phyloP scores from a whole-genome alignment of 768 basidiomycete genomes.

The Pleurotus djamor region DNA sequence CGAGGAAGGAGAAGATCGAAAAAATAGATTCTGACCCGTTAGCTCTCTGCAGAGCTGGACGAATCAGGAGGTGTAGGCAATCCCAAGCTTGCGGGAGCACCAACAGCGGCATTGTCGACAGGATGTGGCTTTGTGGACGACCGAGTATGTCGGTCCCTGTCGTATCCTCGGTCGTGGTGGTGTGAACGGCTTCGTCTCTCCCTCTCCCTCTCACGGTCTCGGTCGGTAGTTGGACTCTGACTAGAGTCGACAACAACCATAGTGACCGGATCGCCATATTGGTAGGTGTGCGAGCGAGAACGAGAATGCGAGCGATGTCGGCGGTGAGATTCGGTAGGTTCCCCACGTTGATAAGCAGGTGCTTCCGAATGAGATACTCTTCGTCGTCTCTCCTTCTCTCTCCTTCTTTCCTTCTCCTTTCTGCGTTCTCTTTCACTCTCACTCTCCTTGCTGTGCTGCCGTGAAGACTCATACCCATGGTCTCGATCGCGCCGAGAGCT shows the following conservation, averaged over 20 bases:
- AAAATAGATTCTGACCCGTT: too few relatives aligned
- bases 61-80: conserved; percentile 5
- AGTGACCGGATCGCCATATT: not conserved
- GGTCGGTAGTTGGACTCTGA: not conserved
- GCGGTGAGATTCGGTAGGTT: too few relatives aligned
- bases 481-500: not conserved
- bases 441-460: not conserved
- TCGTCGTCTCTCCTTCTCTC: not conserved
- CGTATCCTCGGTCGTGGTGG: not conserved
- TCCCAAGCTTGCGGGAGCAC: not conserved
- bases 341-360: too few relatives aligned
- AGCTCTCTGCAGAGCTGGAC: not conserved
- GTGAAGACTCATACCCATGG: not conserved
- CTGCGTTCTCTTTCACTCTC: not conserved
- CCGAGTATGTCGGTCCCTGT: not conserved
- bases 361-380: not conserved
- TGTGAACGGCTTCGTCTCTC: not conserved
- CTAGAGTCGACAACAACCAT: not conserved
- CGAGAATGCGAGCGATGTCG: not conserved
- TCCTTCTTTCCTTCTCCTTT: not conserved
- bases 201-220: not conserved
- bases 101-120: not conserved
- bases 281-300: not conserved
- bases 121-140: not conserved
- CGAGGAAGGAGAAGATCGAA: too few relatives aligned